A percentile compares a stretch with the other conserved stretches of the same genome.
phyloP scores from a whole-genome alignment of 2,329 filamentous ascomycete species.

The Escovopsis weberi region DNA sequence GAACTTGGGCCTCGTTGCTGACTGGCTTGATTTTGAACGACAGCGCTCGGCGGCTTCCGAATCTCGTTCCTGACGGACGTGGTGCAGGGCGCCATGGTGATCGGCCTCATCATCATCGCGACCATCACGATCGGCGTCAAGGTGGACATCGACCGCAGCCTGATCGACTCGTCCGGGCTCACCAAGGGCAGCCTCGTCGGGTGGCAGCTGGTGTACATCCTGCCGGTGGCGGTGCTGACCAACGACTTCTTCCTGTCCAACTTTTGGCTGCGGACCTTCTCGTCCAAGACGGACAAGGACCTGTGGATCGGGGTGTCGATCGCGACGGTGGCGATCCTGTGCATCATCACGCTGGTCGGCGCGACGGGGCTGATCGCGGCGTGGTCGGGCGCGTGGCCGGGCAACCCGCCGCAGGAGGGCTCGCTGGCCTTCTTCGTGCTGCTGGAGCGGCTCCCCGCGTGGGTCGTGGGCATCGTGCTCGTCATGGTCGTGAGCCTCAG shows the following conservation, averaged over 20 bases:
- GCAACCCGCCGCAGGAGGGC: slow-evolving; percentile 40
- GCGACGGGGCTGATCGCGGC: slow-evolving; percentile 59
- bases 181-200: slow-evolving; percentile 57
- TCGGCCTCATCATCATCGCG: slow-evolving; percentile 59
- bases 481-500: slow-evolving; percentile 68
- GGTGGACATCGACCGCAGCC: slow-evolving; percentile 53
- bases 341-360: slow-evolving; percentile 60
- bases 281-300: slow-evolving; percentile 8
- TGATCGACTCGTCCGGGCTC: slow-evolving; percentile 55
- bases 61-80: slow-evolving; percentile 78
- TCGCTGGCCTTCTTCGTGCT: slow-evolving; percentile 65
- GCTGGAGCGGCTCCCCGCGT: slow-evolving; percentile 55
- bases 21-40: not conserved
- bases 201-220: slow-evolving; percentile 76
- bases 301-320: slow-evolving; percentile 54
- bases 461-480: slow-evolving; percentile 71
- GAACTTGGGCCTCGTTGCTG: not conserved
- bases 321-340: slow-evolving; percentile 48
- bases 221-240: slow-evolving; percentile 65
- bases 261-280: slow-evolving; percentile 18
- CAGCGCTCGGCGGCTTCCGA: slow-evolving; percentile 66
- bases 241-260: slow-evolving; percentile 80
- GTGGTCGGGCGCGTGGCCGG: slow-evolving; percentile 60
- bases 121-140: slow-evolving; percentile 65
- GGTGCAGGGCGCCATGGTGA: slow-evolving; percentile 65